These are phyloP conservation scores for Mucor ambiguus DNA, from an alignment of 371 early-diverging fungal species.

Conservation along the genomic window DNA sequence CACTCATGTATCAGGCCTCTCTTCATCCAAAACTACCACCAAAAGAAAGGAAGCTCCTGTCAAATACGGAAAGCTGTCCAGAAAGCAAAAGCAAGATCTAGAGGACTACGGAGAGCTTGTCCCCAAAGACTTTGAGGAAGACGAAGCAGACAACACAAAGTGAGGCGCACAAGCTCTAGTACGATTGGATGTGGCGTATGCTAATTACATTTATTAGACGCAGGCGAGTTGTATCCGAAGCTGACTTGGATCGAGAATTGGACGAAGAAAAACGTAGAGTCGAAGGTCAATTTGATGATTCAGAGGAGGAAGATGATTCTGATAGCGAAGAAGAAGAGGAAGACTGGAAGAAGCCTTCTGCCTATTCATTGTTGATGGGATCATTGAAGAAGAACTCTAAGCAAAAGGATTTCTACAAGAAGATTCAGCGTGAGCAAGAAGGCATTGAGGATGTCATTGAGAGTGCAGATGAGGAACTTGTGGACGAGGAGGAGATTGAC, in stretches of 20 bases:
- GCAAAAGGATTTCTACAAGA: slow-evolving; percentile 45
- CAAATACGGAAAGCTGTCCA: slow-evolving; percentile 52
- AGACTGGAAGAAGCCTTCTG: slow-evolving; percentile 52
- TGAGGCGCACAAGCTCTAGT: background rate
- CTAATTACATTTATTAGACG: slow-evolving; percentile 22
- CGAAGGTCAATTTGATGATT: slow-evolving; percentile 37
- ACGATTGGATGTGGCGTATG: background rate
- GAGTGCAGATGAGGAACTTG: slow-evolving; percentile 43
- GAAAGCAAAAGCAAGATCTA: slow-evolving; percentile 59
- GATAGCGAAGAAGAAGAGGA: slow-evolving; percentile 34
- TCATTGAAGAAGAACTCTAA: slow-evolving; percentile 52
- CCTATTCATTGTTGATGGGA: slow-evolving; percentile 46
- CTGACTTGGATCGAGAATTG: slow-evolving; percentile 53
- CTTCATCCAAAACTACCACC: slow-evolving; percentile 21
- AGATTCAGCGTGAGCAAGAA: slow-evolving; percentile 47
- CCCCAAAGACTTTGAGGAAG: slow-evolving; percentile 57
- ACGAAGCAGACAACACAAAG: slow-evolving; percentile 28
- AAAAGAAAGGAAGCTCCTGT: slow-evolving; percentile 36
- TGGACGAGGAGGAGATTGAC: slow-evolving; percentile 29
- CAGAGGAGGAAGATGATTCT: slow-evolving; percentile 37
- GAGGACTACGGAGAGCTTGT: slow-evolving; percentile 74
- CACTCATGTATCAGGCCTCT: slow-evolving; percentile 35
- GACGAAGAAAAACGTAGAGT: slow-evolving; percentile 42
- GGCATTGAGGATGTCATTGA: slow-evolving; percentile 26
- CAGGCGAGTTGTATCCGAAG: slow-evolving; percentile 53